phyloP scores from a whole-genome alignment of 1,139 yeast species.

The Candida sp. region DNA sequence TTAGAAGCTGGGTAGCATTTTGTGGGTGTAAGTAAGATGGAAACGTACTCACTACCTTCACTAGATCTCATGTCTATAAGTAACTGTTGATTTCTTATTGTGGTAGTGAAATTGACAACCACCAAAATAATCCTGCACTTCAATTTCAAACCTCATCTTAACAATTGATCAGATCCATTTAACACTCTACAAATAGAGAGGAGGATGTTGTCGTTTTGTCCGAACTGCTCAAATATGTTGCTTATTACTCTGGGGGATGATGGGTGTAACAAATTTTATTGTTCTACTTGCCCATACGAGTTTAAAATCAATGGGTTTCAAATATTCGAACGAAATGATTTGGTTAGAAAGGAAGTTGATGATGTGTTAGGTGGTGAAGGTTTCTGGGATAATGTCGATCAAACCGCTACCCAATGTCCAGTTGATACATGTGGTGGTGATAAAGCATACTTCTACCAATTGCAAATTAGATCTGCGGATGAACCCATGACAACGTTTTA shows the following conservation, averaged over 20 bases:
- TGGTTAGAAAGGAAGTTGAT: conserved; percentile 88
- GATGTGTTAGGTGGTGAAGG: conserved; percentile 97
- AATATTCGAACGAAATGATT: conserved; percentile 77
- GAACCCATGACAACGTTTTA: conserved; percentile 96
- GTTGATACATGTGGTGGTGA: conserved; percentile 80
- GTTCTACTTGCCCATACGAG: conserved; percentile 94
- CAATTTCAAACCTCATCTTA: background rate
- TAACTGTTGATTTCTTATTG: background rate
- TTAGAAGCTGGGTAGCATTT: conserved; percentile 1
- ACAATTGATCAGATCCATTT: background rate
- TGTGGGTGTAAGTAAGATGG: conserved; percentile 1
- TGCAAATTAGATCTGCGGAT: conserved; percentile 92
- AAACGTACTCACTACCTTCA: conserved; percentile 1
- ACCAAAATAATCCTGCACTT: background rate
- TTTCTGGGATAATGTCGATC: conserved; percentile 99
- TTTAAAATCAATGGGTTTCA: conserved; percentile 82
- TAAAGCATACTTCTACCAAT: conserved; percentile 94
- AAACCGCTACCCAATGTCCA: conserved; percentile 87
- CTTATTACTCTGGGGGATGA: conserved; percentile 43
- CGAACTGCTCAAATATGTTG: conserved; percentile 89
- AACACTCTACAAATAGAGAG: background rate
- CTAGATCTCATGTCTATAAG: background rate
- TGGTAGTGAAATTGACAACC: background rate
- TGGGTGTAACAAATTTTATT: conserved; percentile 58
- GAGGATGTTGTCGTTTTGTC: conserved; percentile 87